Percentiles rank a stretch among this genome's conserved stretches.
phyloP scores from a whole-genome alignment of 352 stramenopile species.

The Phytophthora ohioensis region DNA sequence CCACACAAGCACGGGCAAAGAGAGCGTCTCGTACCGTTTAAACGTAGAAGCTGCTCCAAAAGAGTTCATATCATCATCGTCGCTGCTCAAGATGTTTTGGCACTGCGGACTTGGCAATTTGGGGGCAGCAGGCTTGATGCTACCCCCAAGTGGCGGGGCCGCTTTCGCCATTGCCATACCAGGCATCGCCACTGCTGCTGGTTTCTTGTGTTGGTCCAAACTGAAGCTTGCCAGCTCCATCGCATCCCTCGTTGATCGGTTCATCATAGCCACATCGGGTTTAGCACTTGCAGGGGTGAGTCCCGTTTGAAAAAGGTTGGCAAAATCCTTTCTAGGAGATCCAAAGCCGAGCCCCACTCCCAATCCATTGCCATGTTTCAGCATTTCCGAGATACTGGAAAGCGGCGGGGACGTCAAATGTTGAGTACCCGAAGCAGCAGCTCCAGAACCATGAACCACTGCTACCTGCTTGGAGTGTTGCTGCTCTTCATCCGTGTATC shows the following conservation, averaged over 20 bases:
- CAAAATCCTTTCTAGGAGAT: constrained; percentile 43
- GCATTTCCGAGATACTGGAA: constrained; percentile 55
- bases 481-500: constrained; percentile 67
- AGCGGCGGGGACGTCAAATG: constrained; percentile 53
- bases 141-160: constrained; percentile 19
- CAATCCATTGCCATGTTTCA: constrained; percentile 46
- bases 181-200: constrained; percentile 13
- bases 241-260: constrained; percentile 32
- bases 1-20: constrained; percentile 6
- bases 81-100: constrained; percentile 52
- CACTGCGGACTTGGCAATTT: constrained; percentile 34
- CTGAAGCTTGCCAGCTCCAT: constrained; percentile 53
- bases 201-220: constrained; percentile 47
- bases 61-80: constrained; percentile 38
- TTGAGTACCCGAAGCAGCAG: constrained; percentile 20
- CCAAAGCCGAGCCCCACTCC: constrained; percentile 35
- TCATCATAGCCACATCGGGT: constrained; percentile 36
- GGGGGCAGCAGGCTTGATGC: constrained; percentile 34
- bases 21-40: constrained; percentile 51
- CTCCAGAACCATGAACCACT: constrained; percentile 2
- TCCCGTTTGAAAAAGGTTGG: constrained; percentile 37
- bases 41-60: constrained; percentile 29
- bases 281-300: constrained; percentile 37
- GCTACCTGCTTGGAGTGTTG: constrained; percentile 17
- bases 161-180: constrained; percentile 5